Percentiles rank a stretch among this genome's conserved stretches.
Evolutionary conservation across 352 stramenopile species (phyloP).

Genomic region (Aphanomyces astaci): DNA sequence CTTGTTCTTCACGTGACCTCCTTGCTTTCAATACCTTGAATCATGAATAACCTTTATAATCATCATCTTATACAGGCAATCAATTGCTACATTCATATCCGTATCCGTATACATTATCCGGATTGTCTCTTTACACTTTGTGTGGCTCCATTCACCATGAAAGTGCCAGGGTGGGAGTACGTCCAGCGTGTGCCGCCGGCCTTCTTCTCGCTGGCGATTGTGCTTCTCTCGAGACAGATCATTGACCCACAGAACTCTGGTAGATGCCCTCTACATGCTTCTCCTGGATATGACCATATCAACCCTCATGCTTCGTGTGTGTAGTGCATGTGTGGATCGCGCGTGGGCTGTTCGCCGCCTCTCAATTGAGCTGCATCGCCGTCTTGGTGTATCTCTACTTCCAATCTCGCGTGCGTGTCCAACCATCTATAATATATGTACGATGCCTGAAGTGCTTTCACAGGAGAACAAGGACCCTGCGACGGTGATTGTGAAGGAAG

Average conservation of each 20-base stretch:
- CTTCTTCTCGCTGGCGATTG: constrained; percentile 46
- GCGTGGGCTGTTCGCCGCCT: constrained; percentile 47
- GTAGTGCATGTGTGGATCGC: constrained; percentile 51
- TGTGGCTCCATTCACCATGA: constrained; percentile 9
- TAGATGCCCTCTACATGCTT: constrained; percentile 27
- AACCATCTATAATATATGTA: too few relatives aligned
- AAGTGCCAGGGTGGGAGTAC: constrained; percentile 9
- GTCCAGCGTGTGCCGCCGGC: constrained; percentile 8
- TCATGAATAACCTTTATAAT: constrained; percentile 1
- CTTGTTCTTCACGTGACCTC: background rate
- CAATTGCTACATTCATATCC: background rate
- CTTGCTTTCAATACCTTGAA: background rate
- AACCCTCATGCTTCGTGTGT: background rate
- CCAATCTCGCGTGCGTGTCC: constrained; percentile 47
- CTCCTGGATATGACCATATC: background rate
- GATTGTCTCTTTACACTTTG: background rate
- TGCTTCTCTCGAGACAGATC: constrained; percentile 52
- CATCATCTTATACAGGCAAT: background rate
- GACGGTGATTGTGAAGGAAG: constrained; percentile 65
- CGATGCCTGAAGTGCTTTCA: too few relatives aligned
- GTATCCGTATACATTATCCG: background rate
- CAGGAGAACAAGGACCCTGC: constrained; percentile 73
- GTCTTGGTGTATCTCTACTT: constrained; percentile 52
- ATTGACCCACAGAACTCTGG: constrained; percentile 53
- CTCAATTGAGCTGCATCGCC: constrained; percentile 60